Conservation (phyloP, 495 filamentous ascomycete genomes). For the Xylaria longipes region DNA sequence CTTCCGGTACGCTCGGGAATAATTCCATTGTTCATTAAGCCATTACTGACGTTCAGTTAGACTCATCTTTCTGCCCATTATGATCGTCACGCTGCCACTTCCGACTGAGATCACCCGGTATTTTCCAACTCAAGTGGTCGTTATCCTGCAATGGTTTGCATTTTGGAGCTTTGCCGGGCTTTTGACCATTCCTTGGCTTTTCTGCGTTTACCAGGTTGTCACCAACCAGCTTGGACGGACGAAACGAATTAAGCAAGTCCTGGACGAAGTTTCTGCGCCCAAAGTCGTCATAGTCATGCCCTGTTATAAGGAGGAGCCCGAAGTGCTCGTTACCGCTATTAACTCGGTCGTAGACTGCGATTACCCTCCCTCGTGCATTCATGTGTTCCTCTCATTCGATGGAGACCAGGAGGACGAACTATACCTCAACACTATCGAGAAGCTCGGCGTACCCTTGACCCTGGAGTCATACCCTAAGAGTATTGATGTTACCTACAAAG, state of each 20-base stretch:
- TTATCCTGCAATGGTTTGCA: constrained; percentile 88
- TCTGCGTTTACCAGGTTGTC: constrained; percentile 89
- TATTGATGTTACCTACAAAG: constrained; percentile 86
- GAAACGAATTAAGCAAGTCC: constrained; percentile 79
- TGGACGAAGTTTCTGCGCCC: constrained; percentile 85
- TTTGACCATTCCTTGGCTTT: constrained; percentile 87
- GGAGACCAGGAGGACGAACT: constrained; percentile 87
- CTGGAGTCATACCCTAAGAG: constrained; percentile 83
- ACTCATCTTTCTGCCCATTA: constrained; percentile 86
- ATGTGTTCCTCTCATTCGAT: constrained; percentile 97
- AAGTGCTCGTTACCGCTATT: constrained; percentile 84
- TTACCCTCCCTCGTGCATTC: constrained; percentile 90
- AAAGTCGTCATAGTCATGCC: constrained; percentile 99
- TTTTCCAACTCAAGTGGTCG: constrained; percentile 72
- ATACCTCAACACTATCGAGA: constrained; percentile 87
- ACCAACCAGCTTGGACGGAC: constrained; percentile 83
- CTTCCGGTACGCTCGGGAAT: constrained; percentile 66
- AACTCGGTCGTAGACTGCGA: constrained; percentile 95
- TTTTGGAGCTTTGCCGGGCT: constrained; percentile 93
- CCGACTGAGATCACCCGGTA: constrained; percentile 71
- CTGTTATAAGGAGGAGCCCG: constrained; percentile 91
- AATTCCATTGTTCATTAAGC: neutral
- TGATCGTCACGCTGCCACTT: constrained; percentile 92
- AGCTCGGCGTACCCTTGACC: constrained; percentile 82
- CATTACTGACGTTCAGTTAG: constrained; percentile 50